Evolutionary conservation across 2,329 filamentous ascomycete species (phyloP), one percentile per base, ranked within the genome.

Genomic region (Phialocephala subalpina): DNA sequence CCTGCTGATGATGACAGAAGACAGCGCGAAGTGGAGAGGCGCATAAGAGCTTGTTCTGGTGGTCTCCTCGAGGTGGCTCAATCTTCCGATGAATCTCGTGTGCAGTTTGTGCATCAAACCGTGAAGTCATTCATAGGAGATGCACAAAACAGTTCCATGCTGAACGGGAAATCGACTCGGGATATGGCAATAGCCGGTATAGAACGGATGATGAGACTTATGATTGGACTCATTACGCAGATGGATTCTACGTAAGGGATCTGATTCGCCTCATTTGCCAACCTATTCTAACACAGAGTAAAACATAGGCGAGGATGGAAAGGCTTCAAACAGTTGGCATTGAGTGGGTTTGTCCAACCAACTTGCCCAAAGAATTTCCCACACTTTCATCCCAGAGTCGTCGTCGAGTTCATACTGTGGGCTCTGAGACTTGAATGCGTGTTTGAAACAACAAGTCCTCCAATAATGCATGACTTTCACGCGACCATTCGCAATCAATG

Each of bases 61-160:
- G 53, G 53, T 1, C 53, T 56, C 53, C 53, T 56, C 22, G 53
- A 56, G 25, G 53, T 56, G n/a, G 18, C 53, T 56, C 25, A 6
- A 29, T 6, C 53, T 56, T 6, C 1, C 6, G 25, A 2, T 11
- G 8, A 35, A 35, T 1, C 25, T 29, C 53, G 53, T 56, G 53
- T 56, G 53, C 53, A 56, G 53, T 56, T 56, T 56, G 53, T 56
- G 53, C 53, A 56, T 56, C 53, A 56, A 56, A 56, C 53, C 53
- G 53, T 36, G 53, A 56, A 56, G 53, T 56, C 53, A 33, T 56
- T 56, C 53, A 56, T 56, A 36, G 53, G 53, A 56, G 53, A 56
- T 35, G 29, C 53, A 56, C 53, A 56, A 56, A 56, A 35, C 53
- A 56, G 53, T 56, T 56, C 53, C 53, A 29, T 56, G 25, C 33